Conservation (phyloP, 805 yeast species). For the Candida anglica region DNA sequence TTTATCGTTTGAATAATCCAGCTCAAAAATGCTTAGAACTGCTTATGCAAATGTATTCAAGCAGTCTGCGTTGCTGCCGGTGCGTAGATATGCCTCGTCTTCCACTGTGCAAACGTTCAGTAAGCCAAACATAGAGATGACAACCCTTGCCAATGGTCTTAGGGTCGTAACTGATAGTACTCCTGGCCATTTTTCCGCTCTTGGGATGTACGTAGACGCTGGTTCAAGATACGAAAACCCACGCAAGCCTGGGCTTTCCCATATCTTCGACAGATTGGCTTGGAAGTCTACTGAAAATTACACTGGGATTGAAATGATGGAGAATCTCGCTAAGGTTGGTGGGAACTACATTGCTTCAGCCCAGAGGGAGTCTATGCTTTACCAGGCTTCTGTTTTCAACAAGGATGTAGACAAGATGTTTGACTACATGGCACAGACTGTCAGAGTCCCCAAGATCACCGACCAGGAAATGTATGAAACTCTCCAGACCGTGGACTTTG, state of each 20-base stretch:
- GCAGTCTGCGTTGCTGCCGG: too few species aligned
- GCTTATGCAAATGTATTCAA: too few species aligned
- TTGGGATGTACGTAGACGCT: conserved; percentile 85
- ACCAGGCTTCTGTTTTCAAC: conserved; percentile 93
- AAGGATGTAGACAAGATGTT: conserved; percentile 78
- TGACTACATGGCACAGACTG: conserved; percentile 70
- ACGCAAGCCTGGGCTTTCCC: conserved; percentile 67
- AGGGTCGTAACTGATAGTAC: conserved; percentile 79
- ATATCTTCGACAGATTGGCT: conserved; percentile 80
- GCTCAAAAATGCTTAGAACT: too few species aligned
- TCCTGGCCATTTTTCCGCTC: conserved; percentile 87
- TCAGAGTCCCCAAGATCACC: conserved; percentile 63
- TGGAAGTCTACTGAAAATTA: conserved; percentile 64
- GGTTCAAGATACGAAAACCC: conserved; percentile 81
- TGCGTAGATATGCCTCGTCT: too few species aligned
- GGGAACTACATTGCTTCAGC: conserved; percentile 94
- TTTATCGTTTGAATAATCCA: too few species aligned
- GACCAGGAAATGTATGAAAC: conserved; percentile 74
- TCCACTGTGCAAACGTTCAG: too few species aligned
- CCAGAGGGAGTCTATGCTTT: conserved; percentile 85
- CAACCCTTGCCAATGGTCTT: conserved; percentile 67
- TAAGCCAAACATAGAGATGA: conserved; percentile 19
- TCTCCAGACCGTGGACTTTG: conserved; percentile 69
- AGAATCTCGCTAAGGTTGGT: conserved; percentile 73
- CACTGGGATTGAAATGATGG: conserved; percentile 67